Evolutionary conservation across 805 yeast genomes (phyloP).

Genomic region (Candida berthetii): DNA sequence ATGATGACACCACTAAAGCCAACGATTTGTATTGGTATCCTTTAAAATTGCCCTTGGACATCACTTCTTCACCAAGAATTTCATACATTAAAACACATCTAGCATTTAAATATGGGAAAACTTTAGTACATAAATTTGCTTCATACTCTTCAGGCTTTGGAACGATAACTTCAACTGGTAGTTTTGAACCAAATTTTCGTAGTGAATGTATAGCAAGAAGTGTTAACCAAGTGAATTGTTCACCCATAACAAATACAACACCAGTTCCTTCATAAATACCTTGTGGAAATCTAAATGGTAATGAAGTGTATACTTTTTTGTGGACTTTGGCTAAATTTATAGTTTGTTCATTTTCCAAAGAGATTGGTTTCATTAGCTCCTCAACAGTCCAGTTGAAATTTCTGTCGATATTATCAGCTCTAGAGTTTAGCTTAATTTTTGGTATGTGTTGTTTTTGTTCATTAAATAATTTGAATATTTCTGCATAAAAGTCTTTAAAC

Average conservation of each 20-base stretch:
- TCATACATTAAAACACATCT: conserved; percentile 49
- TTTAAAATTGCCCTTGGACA: conserved; percentile 20
- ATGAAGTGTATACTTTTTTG: background rate
- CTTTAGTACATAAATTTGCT: conserved; percentile 52
- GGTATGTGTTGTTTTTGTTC: too few species aligned
- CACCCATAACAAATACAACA: conserved; percentile 65
- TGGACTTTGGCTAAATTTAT: background rate
- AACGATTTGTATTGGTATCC: conserved; percentile 63
- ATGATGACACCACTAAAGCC: conserved; percentile 64
- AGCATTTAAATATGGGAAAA: conserved; percentile 56
- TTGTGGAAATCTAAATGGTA: background rate
- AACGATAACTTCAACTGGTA: conserved; percentile 75
- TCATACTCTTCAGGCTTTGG: conserved; percentile 65
- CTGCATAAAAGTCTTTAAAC: too few species aligned
- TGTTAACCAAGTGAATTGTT: conserved; percentile 54
- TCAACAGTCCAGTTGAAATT: too few species aligned
- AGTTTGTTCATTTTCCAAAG: too few species aligned
- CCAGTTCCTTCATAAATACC: conserved; percentile 31
- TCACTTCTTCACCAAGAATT: conserved; percentile 32
- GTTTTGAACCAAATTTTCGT: conserved; percentile 52
- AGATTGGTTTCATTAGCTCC: too few species aligned
- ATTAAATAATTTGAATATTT: too few species aligned
- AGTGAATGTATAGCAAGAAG: conserved; percentile 43
- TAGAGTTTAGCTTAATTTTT: too few species aligned
- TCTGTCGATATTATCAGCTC: too few species aligned